A percentile compares a stretch with the other conserved stretches of the same genome.
Evolutionary conservation across 148 eudicot species (phyloP).

Genomic region (Gaultheria prostrata): DNA sequence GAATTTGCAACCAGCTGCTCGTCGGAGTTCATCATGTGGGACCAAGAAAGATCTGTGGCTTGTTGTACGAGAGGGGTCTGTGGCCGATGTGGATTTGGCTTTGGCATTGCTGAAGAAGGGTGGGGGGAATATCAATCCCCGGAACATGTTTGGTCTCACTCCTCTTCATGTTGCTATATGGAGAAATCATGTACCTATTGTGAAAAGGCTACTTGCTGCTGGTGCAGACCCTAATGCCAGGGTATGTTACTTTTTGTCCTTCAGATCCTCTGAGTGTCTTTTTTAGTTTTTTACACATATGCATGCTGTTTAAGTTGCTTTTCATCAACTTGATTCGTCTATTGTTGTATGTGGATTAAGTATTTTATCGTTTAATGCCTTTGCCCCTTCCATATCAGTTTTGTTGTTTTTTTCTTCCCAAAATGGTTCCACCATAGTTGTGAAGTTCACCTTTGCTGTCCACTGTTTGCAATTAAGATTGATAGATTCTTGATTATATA

Average conservation of each 20-base stretch:
- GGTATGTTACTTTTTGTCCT: conserved; percentile 48
- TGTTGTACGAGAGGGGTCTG: conserved; percentile 65
- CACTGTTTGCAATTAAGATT: neutral
- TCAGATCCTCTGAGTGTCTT: conserved; percentile 18
- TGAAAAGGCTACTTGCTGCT: conserved; percentile 87
- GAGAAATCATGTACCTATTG: conserved; percentile 93
- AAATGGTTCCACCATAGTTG: neutral
- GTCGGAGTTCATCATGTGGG: conserved; percentile 41
- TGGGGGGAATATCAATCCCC: conserved; percentile 76
- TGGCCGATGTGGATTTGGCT: conserved; percentile 68
- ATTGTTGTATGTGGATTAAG: neutral
- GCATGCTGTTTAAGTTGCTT: conserved; percentile 22
- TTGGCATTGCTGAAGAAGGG: conserved; percentile 70
- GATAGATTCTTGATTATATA: conserved; percentile 2
- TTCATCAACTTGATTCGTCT: neutral
- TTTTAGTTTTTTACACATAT: conserved; percentile 5
- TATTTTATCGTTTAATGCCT: no score
- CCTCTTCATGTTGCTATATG: conserved; percentile 94
- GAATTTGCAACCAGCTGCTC: conserved; percentile 43
- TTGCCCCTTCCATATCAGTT: neutral
- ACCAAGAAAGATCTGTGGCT: conserved; percentile 65
- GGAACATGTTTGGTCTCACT: conserved; percentile 81
- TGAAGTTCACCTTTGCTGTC: neutral
- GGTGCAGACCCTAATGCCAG: conserved; percentile 98
- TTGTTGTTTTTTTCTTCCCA: neutral